Evolutionary conservation across 139 green algal genomes (phyloP).

Genomic region (Chlamydomonas urium): DNA sequence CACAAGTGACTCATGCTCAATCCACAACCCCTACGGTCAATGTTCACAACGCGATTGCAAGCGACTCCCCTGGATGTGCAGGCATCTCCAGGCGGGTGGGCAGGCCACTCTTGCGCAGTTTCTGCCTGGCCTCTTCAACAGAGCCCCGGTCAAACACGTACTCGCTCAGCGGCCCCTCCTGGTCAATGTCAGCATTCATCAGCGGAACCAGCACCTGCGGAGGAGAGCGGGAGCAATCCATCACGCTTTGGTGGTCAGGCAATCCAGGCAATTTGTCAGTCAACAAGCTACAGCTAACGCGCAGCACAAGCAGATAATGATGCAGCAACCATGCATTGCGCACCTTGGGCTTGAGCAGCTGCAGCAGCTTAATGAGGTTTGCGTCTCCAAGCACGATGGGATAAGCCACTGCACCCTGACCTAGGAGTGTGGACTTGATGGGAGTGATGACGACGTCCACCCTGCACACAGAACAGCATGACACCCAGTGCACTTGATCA

Average conservation of each 20-base stretch:
- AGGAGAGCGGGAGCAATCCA: neutral
- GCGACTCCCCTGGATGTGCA: constrained; percentile 30
- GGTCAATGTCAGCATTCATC: constrained; percentile 60
- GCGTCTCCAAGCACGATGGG: constrained; percentile 53
- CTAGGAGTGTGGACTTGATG: constrained; percentile 31
- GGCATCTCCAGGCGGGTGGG: constrained; percentile 26
- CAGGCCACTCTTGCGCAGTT: constrained; percentile 17
- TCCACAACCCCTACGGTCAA: neutral
- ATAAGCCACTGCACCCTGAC: constrained; percentile 33
- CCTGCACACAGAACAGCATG: neutral
- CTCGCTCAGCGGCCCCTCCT: constrained; percentile 22
- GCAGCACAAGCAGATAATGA: neutral
- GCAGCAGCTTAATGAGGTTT: constrained; percentile 50
- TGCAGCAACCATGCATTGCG: neutral
- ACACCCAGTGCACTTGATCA: too few species aligned
- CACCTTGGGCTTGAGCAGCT: constrained; percentile 41
- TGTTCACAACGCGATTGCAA: constrained; percentile 33
- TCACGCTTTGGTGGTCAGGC: neutral
- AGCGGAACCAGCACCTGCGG: constrained; percentile 51
- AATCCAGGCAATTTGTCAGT: neutral
- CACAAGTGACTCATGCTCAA: too few species aligned
- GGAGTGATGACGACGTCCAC: constrained; percentile 29
- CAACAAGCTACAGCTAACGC: neutral
- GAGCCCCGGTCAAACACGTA: constrained; percentile 21
- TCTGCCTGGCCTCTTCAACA: neutral